Conservation (phyloP, 768 basidiomycete genomes). For the Leccinum uliginosum region DNA sequence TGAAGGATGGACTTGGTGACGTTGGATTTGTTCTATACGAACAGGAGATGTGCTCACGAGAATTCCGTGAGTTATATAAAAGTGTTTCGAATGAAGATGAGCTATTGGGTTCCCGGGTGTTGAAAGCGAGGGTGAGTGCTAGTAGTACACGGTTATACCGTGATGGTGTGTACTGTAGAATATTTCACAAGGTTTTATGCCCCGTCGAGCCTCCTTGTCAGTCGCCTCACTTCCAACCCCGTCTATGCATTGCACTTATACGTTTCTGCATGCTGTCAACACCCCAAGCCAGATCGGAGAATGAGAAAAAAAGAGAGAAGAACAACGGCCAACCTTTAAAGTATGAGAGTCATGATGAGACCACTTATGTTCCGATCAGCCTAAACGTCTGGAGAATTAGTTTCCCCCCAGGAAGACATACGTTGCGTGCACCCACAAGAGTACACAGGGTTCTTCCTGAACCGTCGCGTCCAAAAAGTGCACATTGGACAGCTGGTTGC, state of each 20-base stretch:
- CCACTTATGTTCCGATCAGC: slow-evolving; percentile 54
- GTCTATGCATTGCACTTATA: slow-evolving; percentile 55
- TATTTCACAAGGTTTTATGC: slow-evolving; percentile 52
- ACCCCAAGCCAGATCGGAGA: slow-evolving; percentile 42
- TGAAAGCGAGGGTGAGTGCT: no score
- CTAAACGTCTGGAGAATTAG: slow-evolving; percentile 59
- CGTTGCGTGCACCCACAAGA: slow-evolving; percentile 55
- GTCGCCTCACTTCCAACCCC: slow-evolving; percentile 56
- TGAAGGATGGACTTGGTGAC: slow-evolving; percentile 69
- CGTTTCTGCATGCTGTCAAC: slow-evolving; percentile 55
- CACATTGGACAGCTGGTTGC: slow-evolving; percentile 46
- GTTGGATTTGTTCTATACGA: slow-evolving; percentile 2
- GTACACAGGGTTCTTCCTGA: slow-evolving; percentile 66
- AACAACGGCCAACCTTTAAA: slow-evolving; percentile 39
- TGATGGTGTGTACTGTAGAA: slow-evolving; percentile 31
- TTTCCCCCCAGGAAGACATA: slow-evolving; percentile 52
- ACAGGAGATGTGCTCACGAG: slow-evolving; percentile 33
- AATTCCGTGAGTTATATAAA: slow-evolving; percentile 34
- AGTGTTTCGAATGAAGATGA: neutral
- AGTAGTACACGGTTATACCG: no score
- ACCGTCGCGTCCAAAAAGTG: slow-evolving; percentile 73
- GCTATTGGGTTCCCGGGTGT: no score
- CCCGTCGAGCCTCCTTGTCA: slow-evolving; percentile 58
- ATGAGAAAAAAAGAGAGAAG: neutral
- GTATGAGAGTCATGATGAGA: slow-evolving; percentile 33